Base-by-base conservation (phyloP, 2,329 filamentous ascomycete genomes). In the Septoria petroselini region DNA sequence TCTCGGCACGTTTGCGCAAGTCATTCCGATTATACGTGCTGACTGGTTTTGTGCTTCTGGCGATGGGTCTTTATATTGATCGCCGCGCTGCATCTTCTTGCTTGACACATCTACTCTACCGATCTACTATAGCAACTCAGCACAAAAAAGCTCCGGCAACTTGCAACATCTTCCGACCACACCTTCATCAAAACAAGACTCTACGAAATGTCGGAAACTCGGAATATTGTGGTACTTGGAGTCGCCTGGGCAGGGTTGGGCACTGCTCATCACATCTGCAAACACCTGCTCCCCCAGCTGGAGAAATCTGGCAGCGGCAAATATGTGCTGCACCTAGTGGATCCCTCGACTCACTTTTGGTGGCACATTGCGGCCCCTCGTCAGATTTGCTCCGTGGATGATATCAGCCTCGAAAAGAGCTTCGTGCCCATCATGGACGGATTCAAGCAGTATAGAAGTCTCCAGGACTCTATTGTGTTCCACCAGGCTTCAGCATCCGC, bases 321-420 rank as follows among this genome's bases (percentile, higher is more conserved):
- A 8, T 77, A 79, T 62, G 77, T 78, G 49, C 66, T 84, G 35
- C 74, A 75, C 45, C 67, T 82, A 14, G 70, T 84, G 58, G 75
- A 77, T 48, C 77, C 78, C 3, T 75, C 75, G 11, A 68, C 71
- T 3, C 68, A 73, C 33, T 80, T 76, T 68, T 82, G 71, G 68
- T 81, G 73, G 69, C 68, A 72, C 45, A 66, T 71, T 15, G 78
- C 74, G 1, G 73, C 78, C 2, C 80, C 80, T 0, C 73, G 81
- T 27, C 71, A 75, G 31, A 65, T 80, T 25, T 70, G 74, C 21
- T 77, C 76, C 21, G 70, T 75, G 0, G 63, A 70, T 1, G 68
- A 73, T 19, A 70, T 81, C 50, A 68, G 70, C 2, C 58, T 71
- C 3, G 70, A 75, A 18, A 73, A 79, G 54, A 70, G 74, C 43